phyloP scores from a whole-genome alignment of 1,139 yeast species.

The Sugiyamaella neomexicana region DNA sequence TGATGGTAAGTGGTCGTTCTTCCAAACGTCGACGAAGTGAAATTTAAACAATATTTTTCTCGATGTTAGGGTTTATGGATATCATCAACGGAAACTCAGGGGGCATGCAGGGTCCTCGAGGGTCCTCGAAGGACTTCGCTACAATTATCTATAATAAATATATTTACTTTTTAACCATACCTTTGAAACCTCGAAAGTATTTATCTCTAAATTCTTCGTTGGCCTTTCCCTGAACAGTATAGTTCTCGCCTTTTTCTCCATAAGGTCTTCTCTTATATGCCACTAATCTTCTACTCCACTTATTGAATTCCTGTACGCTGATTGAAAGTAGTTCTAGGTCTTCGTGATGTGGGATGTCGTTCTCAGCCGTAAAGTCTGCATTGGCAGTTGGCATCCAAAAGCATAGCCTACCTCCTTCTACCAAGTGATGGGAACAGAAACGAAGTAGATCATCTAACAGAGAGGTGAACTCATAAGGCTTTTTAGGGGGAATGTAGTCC shows the following conservation, averaged over 20 bases:
- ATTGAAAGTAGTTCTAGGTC: slow-evolving; percentile 68
- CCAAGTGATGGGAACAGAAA: slow-evolving; percentile 71
- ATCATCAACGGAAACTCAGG: too few relatives aligned
- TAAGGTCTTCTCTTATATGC: slow-evolving; percentile 72
- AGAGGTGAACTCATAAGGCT: slow-evolving; percentile 78
- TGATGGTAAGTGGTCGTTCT: neutral
- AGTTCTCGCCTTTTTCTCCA: slow-evolving; percentile 58
- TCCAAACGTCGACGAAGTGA: neutral
- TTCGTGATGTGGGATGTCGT: slow-evolving; percentile 76
- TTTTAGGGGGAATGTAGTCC: slow-evolving; percentile 91
- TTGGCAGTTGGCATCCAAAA: slow-evolving; percentile 99
- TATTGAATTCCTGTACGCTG: slow-evolving; percentile 84
- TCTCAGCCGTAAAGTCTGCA: slow-evolving; percentile 68
- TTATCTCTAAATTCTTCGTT: slow-evolving; percentile 70
- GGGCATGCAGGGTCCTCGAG: neutral
- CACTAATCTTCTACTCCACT: slow-evolving; percentile 82
- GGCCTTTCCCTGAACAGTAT: slow-evolving; percentile 44
- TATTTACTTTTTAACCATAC: neutral
- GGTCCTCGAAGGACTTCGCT: neutral
- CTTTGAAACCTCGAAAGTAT: slow-evolving; percentile 65
- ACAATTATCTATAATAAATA: neutral
- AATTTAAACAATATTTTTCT: slow-evolving; percentile 3
- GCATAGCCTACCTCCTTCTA: slow-evolving; percentile 74
- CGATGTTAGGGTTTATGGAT: slow-evolving; percentile 14
- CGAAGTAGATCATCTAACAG: slow-evolving; percentile 72